Base-by-base conservation (phyloP, 805 yeast genomes). In the Metschnikowia similis region DNA sequence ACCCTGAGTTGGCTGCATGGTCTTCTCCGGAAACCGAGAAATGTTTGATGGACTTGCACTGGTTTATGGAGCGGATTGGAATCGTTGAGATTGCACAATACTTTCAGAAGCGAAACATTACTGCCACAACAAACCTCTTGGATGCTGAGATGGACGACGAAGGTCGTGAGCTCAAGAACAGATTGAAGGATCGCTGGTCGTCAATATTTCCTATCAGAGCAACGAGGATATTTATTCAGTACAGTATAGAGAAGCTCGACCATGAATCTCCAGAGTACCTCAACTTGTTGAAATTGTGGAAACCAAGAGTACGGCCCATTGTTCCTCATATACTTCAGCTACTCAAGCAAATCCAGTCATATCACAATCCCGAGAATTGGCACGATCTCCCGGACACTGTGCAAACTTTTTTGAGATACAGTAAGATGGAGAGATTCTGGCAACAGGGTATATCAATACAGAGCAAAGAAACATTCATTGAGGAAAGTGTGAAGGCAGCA, bases 51-150 rank as follows among this genome's bases (percentile, higher is more conserved):
- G 96, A 92, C 62, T 75, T 95, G 41, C 96, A 89, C 53, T 94
- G 98, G 98, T 94, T 94, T 59, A 92, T 94, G 98, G 98, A 91
- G 67, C 79, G 97, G 59, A 78, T 95, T 46, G 99, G 99, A 2
- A 89, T 94, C 48, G 98, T 90, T 2, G 83, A 84, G 63, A 95
- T 94, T 61, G 96, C 97, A 0, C 86, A 86, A 51, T 94, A 94
- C 63, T 94, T 95, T 67, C 84, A 85, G 53, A 79, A 81, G 7
- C 75, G 98, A 56, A 87, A 88, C 5, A 91, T 95, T 31, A 79
- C 87, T 1, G 89, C 91, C 4, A 69, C 75, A 28, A 86, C 96
- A 2, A 82, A 90, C 65, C 67, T 95, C 47, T 66, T 92, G 45
- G 79, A 82, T 45, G 86, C 95, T 0, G 77, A 81, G 47, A 92